Percentiles rank a stretch among this genome's conserved stretches.
Conservation (phyloP, 1,284 basidiomycete species). For the Melanopsichium pennsylvanicum region DNA sequence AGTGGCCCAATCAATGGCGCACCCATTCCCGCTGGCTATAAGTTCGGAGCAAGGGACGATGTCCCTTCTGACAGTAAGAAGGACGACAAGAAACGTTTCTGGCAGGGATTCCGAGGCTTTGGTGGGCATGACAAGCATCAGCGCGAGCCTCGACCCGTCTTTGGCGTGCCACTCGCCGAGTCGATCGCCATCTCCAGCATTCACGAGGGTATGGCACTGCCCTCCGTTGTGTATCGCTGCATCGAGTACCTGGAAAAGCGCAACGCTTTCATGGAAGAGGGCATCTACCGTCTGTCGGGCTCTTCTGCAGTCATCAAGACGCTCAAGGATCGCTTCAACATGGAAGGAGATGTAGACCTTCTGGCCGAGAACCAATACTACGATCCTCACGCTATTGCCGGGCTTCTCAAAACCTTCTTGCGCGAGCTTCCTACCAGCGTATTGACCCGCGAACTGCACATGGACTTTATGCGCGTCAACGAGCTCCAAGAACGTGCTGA, state of each 20-base stretch:
- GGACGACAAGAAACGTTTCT: conserved; percentile 63
- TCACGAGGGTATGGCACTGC: conserved; percentile 75
- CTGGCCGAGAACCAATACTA: conserved; percentile 48
- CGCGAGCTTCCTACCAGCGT: conserved; percentile 60
- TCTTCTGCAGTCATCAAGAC: conserved; percentile 83
- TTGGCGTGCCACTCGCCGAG: conserved; percentile 86
- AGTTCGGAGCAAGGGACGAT: conserved; percentile 71
- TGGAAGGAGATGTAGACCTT: conserved; percentile 67
- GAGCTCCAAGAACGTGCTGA: conserved; percentile 88
- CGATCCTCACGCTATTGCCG: conserved; percentile 62
- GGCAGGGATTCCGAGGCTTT: conserved; percentile 54
- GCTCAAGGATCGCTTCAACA: conserved; percentile 90
- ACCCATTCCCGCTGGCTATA: conserved; percentile 85
- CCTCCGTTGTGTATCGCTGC: conserved; percentile 91
- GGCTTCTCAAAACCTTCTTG: conserved; percentile 62
- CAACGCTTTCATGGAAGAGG: conserved; percentile 93
- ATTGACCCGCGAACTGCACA: conserved; percentile 56
- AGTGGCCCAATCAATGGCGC: conserved; percentile 86
- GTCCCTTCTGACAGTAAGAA: conserved; percentile 21
- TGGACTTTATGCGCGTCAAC: conserved; percentile 60
- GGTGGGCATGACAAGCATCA: conserved; percentile 37
- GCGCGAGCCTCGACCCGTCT: conserved; percentile 71
- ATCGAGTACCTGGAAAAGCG: conserved; percentile 72
- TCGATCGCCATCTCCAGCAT: conserved; percentile 87
- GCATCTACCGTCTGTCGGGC: conserved; percentile 83